Evolutionary conservation across 768 basidiomycete genomes (phyloP).

Genomic region (Boletus patriciae): DNA sequence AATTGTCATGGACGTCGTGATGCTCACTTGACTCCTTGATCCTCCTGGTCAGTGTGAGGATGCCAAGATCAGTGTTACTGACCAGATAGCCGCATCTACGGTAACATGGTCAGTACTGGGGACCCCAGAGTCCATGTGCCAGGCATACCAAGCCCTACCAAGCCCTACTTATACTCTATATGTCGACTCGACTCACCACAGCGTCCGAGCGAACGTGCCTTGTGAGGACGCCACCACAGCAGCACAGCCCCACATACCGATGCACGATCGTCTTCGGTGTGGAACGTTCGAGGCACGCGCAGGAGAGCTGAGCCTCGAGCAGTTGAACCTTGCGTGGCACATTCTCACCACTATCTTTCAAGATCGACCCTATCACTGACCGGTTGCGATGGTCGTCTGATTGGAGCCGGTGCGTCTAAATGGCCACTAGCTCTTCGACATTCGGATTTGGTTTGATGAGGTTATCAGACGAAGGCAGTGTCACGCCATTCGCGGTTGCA

Average conservation of each 20-base stretch:
- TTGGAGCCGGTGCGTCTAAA: neutral
- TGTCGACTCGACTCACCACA: too few species aligned
- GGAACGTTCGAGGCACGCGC: conserved; percentile 3
- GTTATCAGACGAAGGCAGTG: neutral
- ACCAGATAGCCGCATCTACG: too few species aligned
- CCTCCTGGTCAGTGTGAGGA: neutral
- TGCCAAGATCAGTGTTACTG: neutral
- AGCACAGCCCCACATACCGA: neutral
- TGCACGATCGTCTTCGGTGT: neutral
- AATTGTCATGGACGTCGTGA: neutral
- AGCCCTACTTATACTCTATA: neutral
- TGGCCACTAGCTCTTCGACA: neutral
- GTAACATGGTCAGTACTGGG: too few species aligned
- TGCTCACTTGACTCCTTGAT: neutral
- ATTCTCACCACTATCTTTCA: neutral
- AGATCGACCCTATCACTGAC: neutral
- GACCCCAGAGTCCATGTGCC: too few species aligned
- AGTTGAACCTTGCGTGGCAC: neutral
- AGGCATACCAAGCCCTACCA: too few species aligned
- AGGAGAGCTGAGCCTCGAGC: neutral
- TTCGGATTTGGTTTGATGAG: neutral
- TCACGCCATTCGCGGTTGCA: neutral
- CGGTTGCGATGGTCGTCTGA: neutral
- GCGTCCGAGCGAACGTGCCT: neutral
- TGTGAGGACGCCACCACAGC: neutral